Percentiles rank a stretch among this genome's conserved stretches.
These are phyloP conservation scores for Penicillium riverlandense DNA, from an alignment of 495 filamentous ascomycete genomes.

Conservation along the genomic window DNA sequence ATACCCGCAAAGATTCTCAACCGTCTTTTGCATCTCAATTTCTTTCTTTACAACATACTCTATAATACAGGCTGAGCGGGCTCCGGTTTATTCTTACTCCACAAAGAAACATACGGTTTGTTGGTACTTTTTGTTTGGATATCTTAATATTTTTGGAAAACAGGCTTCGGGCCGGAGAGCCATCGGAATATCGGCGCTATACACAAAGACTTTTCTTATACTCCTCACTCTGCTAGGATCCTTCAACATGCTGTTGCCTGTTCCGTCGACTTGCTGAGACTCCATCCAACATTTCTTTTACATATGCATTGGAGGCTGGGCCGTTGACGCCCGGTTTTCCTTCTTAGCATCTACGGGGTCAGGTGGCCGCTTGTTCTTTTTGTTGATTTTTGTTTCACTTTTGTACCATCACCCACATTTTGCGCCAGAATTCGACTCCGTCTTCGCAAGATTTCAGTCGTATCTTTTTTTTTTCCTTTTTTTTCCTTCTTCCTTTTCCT, in stretches of 20 bases:
- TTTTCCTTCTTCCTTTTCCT: constrained; percentile 4
- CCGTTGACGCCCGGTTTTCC: constrained; percentile 15
- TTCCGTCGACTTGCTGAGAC: too few relatives aligned
- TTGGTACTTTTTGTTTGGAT: constrained; percentile 2
- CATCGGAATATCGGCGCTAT: not conserved
- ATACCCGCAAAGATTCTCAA: not conserved
- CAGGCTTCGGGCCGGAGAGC: not conserved
- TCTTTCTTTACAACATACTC: not conserved
- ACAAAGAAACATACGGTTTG: not conserved
- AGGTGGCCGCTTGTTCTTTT: not conserved
- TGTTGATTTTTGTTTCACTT: too few relatives aligned
- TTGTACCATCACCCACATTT: too few relatives aligned
- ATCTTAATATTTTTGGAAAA: not conserved
- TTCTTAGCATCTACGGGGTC: constrained; percentile 22
- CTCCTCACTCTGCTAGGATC: too few relatives aligned
- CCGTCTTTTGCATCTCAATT: constrained; percentile 3
- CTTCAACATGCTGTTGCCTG: too few relatives aligned
- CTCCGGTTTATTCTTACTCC: not conserved
- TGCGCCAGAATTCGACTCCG: too few relatives aligned
- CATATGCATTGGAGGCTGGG: constrained; percentile 25
- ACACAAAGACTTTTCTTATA: not conserved
- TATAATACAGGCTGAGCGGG: not conserved
- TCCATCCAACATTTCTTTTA: not conserved
- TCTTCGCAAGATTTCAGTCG: not conserved
- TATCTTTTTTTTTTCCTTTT: constrained; percentile 7